Evolutionary conservation across 2,329 filamentous ascomycete species (phyloP), one percentile per base, ranked within the genome.

Genomic region (Penicillium sp.): DNA sequence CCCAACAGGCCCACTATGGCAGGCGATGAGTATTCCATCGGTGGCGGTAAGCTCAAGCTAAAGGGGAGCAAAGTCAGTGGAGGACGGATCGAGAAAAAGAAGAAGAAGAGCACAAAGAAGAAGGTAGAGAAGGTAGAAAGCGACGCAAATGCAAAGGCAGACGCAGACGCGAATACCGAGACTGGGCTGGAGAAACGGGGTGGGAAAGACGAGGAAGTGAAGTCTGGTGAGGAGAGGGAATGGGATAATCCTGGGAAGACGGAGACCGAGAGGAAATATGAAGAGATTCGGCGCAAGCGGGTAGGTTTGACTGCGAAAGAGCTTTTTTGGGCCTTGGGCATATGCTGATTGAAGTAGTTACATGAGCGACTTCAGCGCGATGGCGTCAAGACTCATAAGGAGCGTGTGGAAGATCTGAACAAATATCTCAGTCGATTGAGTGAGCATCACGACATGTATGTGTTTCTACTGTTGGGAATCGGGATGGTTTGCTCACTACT

Each of bases 371-470:
- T 95, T 42, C 87, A 89, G 68, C 85, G 88, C 13, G 92, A 97
- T 71, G 88, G 95, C 14, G 84, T 93, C 62, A 97, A 97, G 80
- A 96, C 92, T 29, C 94, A 99, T 75, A 97, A 97, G 72, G 90
- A 99, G 78, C 86, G 91, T 10, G 93, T 99, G 41, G 92, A 97
- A 73, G 92, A 97, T 72, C 78, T 97, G 64, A 99, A 99, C 72
- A 90, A 89, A 59, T 97, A 97, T 72, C 78, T 99, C 34, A 94
- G 90, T 61, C 89, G 87, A 61, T 76, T 99, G 67, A 96, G 90
- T 75, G 94, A 99, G 76, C 94, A 99, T 77, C 93, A 99, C 74
- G 94, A 99, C 72, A 99, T 99, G 92, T 82, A 75, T 64, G 78
- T 73, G 29, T 47, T 16, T 34, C n/a, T 5, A 21, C 11, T 5